Evolutionary conservation across 2,329 filamentous ascomycete species (phyloP), one percentile per base, ranked within the genome.

Genomic region (Boeremia exigua): DNA sequence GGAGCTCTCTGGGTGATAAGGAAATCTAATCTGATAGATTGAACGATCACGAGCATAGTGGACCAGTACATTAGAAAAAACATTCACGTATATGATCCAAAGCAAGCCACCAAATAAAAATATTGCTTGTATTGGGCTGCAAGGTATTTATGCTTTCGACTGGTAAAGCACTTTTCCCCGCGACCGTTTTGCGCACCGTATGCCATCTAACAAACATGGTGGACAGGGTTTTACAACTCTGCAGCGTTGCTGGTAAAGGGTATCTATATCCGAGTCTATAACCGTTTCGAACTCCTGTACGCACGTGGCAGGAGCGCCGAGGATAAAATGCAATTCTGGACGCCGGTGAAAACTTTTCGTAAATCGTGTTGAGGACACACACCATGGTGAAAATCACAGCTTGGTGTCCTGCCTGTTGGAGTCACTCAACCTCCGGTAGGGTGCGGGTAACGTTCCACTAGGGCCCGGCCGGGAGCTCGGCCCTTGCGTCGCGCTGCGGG

Each of bases 401-500:
- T 76, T 76, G 1, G 71, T 74, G 45, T 74, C 72, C 54, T 75
- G 72, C 54, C 74, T 69, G 8, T 61, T 73, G 4, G 65, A 68
- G 58, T 76, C 74, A 48, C 74, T 76, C 53, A 75, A 50, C 36
- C 73, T 60, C 48, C 73, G 60, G 37, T 73, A 60, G 25, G 70
- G 67, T 9, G 59, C 58, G 37, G 66, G 66, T 28, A 69, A 61
- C 56, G 64, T 65, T 39, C 48, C 63, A 64, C 67, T 66, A 4
- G 64, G 59, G 14, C 66, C 67, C 17, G 65, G 38, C 32, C 63
- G 62, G 38, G 61, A 48, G 43, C 60, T 64, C 28, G 59, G 52
- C 44, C 65, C 62, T 63, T 70, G 68, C 51, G 69, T 66, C 27
- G 62, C 62, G 48, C 64, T 66, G 48, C 66, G 66, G 28, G 56